Evolutionary conservation across 805 yeast species (phyloP).

Genomic region (Myxozyma udenii): DNA sequence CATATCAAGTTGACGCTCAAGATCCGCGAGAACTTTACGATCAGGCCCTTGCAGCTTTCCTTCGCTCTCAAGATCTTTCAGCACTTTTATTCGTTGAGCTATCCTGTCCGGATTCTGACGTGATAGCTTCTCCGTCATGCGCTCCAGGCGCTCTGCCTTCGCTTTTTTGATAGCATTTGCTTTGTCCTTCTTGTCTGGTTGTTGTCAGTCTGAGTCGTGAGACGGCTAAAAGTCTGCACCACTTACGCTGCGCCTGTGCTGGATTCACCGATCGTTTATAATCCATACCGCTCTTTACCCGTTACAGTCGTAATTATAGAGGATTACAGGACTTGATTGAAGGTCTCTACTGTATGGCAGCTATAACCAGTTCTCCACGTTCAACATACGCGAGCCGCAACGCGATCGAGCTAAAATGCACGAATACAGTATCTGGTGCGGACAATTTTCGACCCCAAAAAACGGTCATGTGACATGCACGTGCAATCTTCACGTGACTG

Average conservation of each 20-base stretch:
- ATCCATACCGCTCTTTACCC: no score
- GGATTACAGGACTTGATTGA: no score
- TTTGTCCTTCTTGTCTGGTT: constrained; percentile 27
- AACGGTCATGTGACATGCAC: background rate
- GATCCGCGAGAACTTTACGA: constrained; percentile 17
- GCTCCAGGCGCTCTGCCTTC: constrained; percentile 27
- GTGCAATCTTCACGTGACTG: background rate
- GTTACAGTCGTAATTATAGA: no score
- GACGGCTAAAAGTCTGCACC: background rate
- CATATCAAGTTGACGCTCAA: constrained; percentile 23
- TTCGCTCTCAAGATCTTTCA: constrained; percentile 16
- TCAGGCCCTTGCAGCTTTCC: constrained; percentile 24
- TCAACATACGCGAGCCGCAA: no score
- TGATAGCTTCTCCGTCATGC: constrained; percentile 22
- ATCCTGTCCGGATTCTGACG: constrained; percentile 28
- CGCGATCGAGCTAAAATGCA: no score
- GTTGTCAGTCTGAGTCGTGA: background rate
- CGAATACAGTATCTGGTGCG: no score
- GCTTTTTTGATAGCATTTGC: constrained; percentile 27
- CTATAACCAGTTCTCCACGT: no score
- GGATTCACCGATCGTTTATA: constrained; percentile 22
- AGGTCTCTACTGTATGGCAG: no score
- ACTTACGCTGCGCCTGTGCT: constrained; percentile 31
- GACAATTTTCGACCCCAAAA: no score
- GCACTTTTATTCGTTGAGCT: constrained; percentile 17